Base-by-base conservation (phyloP, 2,329 filamentous ascomycete species). In the Arthrocladium fulminans region DNA sequence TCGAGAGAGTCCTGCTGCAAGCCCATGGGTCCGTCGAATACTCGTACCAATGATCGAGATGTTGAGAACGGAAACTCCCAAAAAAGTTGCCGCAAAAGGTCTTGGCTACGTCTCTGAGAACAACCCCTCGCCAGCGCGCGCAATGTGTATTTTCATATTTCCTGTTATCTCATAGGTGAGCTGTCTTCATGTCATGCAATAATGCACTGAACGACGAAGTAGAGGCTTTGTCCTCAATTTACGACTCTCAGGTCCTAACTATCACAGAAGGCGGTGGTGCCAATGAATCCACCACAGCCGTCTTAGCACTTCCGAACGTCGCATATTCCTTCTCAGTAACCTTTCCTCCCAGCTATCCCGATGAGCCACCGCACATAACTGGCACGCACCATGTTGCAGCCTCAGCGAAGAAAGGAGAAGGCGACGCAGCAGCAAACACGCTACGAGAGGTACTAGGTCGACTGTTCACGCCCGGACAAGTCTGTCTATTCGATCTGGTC, bases 401-500 rank as follows among this genome's bases (percentile, higher is more conserved):
- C 12, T 71, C 78, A 56, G 76, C 81, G 17, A 80, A 80, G 59
- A 80, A 80, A 59, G 87, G 89, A 30, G 80, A 85, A 52, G 88
- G 87, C 1, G 80, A 78, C 44, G 73, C 79, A 45, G 77, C 88
- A 43, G 73, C 89, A n/a, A 75, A 77, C 2, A 67, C 86, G 2
- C 81, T 92, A 49, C 73, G 81, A 24, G 72, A 80, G 29, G 81
- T 83, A 0, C 67, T 96, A 25, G 73, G 71, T 1, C 70, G 73
- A n/a, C 75, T 86, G 3, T 95, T 83, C 64, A 73, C 76, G 45
- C 76, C 80, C 0, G 88, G 88, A 0, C 76, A 80, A 45, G 88
- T 94, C 19, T 96, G 89, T 60, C 70, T 98, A 2, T 98, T 89
- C 60, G 90, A 96, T 62, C 76, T 94, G n/a, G 75, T 96, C 30